Base-by-base conservation (phyloP, 2,329 filamentous ascomycete genomes). In the Calonectria honghensis region DNA sequence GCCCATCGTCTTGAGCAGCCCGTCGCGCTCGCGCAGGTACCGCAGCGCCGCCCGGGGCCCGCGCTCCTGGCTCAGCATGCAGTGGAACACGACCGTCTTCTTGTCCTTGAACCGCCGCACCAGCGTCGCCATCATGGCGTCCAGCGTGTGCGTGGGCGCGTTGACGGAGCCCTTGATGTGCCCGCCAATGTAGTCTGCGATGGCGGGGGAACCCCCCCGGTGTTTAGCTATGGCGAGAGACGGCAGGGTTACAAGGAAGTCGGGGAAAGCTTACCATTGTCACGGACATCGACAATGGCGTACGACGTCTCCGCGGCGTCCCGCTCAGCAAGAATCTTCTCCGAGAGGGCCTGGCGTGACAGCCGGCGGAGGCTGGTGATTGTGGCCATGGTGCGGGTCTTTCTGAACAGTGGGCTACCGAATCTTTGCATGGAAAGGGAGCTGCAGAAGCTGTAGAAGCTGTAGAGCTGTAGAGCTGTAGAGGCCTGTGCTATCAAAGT, bases 51-150 rank as follows among this genome's bases (percentile, higher is more conserved):
- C 96, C 66, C 91, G 91, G 0, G 97, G 97, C 0, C 97, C 97
- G 0, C 97, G 90, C 86, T 98, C 94, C 87, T 98, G 97, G 79
- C 94, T 96, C 70, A 98, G 88, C 24, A 95, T 94, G 85, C 97
- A 99, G 87, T 99, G 97, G 85, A 99, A 99, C 1, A 99, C 91
- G 18, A 99, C 95, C 14, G 90, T 93, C 71, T 97, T 91, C 84
- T 95, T 96, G 82, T 93, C 92, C 77, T 92, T 88, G 63, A 98
- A 90, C 54, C 90, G 92, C 72, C 95, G 92, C 16, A 98, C 89
- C n/a, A 99, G 91, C 76, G 96, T 95, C 0, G 96, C 94, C 84
- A 97, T 91, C 78, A 90, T 92, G 82, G 91, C 91, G 80, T 98
- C 95, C 64, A 98, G 90, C 24, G 92, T 91, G 59, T 86, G 86